Conservation (phyloP, 2,329 filamentous ascomycete species). For the Metarhizium brunneum region DNA sequence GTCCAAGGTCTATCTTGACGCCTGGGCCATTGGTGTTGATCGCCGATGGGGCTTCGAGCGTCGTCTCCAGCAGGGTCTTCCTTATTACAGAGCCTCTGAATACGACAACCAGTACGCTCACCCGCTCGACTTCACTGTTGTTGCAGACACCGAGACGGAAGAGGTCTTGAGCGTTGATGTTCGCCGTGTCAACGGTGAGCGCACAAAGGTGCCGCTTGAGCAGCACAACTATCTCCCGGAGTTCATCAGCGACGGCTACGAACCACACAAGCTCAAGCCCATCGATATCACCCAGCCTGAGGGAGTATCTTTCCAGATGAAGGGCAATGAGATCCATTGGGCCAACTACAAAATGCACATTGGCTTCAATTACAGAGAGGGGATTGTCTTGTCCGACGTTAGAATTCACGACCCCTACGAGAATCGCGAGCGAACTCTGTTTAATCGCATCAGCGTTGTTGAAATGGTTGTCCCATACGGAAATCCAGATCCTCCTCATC, state of each 20-base stretch:
- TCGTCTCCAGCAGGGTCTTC: constrained; percentile 69
- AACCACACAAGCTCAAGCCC: constrained; percentile 25
- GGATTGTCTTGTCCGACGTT: constrained; percentile 60
- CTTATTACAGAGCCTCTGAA: constrained; percentile 67
- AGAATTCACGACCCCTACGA: constrained; percentile 46
- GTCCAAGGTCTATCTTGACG: constrained; percentile 77
- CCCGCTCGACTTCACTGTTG: constrained; percentile 40
- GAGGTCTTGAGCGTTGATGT: constrained; percentile 36
- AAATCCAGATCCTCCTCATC: constrained; percentile 53
- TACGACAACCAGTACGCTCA: constrained; percentile 58
- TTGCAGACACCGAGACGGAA: constrained; percentile 36
- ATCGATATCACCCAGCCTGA: constrained; percentile 31
- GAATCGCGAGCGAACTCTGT: constrained; percentile 41
- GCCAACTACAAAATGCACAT: constrained; percentile 63
- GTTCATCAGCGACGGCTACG: constrained; percentile 24
- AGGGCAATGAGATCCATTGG: constrained; percentile 42
- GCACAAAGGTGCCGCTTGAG: constrained; percentile 31
- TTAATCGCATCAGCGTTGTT: constrained; percentile 58
- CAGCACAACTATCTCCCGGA: constrained; percentile 30
- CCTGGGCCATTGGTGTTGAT: constrained; percentile 79
- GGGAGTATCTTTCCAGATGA: constrained; percentile 35
- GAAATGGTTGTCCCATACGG: constrained; percentile 67
- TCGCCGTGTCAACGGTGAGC: constrained; percentile 33
- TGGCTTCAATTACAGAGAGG: constrained; percentile 64
- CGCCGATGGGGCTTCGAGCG: constrained; percentile 64